Percentiles rank a stretch among this genome's conserved stretches.
Evolutionary conservation across 768 basidiomycete species (phyloP).

Genomic region (Leccinum subgranulosum): DNA sequence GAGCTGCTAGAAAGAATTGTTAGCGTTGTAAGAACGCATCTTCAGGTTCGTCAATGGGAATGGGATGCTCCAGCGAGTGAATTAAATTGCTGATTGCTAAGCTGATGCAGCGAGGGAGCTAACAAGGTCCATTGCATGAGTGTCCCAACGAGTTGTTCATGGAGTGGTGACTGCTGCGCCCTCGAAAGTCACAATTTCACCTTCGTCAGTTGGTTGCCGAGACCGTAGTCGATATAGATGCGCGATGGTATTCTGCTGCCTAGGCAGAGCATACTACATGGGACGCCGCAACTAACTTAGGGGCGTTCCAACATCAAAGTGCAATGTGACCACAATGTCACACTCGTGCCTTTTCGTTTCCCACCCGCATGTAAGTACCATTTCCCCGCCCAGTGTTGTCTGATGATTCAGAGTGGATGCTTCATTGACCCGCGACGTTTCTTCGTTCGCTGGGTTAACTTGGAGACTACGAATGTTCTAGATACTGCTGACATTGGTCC

Average conservation of each 20-base stretch:
- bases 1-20: conserved; percentile 15
- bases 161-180: conserved; percentile 41
- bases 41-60: conserved; percentile 34
- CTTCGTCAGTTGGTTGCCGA: conserved; percentile 38
- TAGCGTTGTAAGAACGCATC: conserved; percentile 29
- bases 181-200: conserved; percentile 51
- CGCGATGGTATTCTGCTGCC: conserved; percentile 44
- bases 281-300: conserved; percentile 46
- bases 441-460: conserved; percentile 51
- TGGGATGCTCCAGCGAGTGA: conserved; percentile 36
- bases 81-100: conserved; percentile 35
- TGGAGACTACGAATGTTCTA: conserved; percentile 82
- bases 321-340: conserved; percentile 15
- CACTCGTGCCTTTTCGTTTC: neutral
- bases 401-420: conserved; percentile 97
- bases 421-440: conserved; percentile 57
- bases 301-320: conserved; percentile 37
- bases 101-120: conserved; percentile 35
- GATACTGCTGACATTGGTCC: conserved; percentile 83
- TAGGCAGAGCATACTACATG: conserved; percentile 52
- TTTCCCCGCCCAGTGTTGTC: conserved; percentile 8
- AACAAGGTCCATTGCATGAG: conserved; percentile 16
- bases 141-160: conserved; percentile 32
- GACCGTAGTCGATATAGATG: conserved; percentile 51
- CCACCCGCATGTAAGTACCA: conserved; percentile 19